Evolutionary conservation across 495 filamentous ascomycete species (phyloP).

Genomic region (Staphylotrichum longicolle): DNA sequence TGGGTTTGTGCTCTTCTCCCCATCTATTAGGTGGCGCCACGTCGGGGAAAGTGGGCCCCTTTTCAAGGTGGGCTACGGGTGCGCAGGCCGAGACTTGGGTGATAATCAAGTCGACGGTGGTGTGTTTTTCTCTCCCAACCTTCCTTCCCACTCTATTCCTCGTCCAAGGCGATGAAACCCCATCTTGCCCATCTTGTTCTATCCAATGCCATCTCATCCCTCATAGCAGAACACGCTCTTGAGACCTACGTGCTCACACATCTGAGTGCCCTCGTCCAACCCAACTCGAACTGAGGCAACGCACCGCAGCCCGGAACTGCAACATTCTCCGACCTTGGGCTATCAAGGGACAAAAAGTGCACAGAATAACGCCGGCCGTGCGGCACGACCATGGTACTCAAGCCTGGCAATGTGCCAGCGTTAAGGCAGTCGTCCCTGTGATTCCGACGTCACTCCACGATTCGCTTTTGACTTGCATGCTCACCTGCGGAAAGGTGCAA

Average conservation of each 20-base stretch:
- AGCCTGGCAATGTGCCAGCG: slow-evolving; percentile 22
- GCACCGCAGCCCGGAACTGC: no score
- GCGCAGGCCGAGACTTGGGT: background rate
- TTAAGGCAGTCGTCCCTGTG: slow-evolving; percentile 6
- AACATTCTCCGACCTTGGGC: no score
- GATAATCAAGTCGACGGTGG: background rate
- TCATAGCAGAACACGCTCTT: no score
- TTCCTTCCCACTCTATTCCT: background rate
- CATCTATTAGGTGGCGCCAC: background rate
- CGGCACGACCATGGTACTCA: slow-evolving; percentile 18
- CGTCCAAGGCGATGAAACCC: background rate
- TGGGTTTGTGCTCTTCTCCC: background rate
- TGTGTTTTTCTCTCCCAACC: background rate
- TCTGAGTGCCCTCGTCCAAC: no score
- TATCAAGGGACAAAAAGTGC: no score
- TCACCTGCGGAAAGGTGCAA: background rate
- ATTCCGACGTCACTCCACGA: background rate
- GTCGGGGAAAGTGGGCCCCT: background rate
- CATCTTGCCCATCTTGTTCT: background rate
- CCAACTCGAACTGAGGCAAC: no score
- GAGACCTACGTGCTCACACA: no score
- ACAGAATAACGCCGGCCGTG: background rate
- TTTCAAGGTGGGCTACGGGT: background rate
- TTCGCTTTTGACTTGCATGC: no score
- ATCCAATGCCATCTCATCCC: no score